Conservation (phyloP, 2,329 filamentous ascomycete species). For the Phaeoacremonium minimum region DNA sequence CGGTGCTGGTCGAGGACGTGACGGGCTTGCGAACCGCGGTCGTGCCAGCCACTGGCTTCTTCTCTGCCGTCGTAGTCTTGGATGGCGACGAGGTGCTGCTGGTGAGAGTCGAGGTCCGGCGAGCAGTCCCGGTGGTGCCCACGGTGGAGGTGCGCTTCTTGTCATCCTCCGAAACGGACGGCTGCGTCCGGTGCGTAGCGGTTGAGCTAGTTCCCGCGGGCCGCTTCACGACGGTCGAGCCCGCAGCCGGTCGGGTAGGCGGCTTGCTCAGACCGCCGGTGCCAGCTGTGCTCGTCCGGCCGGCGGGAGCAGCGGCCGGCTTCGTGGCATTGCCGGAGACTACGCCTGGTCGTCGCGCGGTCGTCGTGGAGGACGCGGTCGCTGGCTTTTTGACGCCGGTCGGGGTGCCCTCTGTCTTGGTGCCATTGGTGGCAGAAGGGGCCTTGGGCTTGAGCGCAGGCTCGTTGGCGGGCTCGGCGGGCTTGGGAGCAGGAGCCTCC, state of each 20-base stretch:
- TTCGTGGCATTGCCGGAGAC: constrained; percentile 20
- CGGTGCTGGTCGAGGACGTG: constrained; percentile 22
- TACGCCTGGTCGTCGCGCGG: constrained; percentile 16
- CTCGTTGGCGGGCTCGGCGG: constrained; percentile 1
- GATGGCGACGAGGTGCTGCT: constrained; percentile 16
- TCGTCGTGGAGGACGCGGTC: constrained; percentile 13
- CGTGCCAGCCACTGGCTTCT: constrained; percentile 15
- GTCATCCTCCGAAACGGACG: constrained; percentile 30
- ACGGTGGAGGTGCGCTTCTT: constrained; percentile 22
- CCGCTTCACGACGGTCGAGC: constrained; percentile 20
- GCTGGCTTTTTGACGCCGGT: constrained; percentile 13
- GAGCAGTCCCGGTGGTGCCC: constrained; percentile 12
- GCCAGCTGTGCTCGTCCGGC: constrained; percentile 18
- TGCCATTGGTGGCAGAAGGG: constrained; percentile 4
- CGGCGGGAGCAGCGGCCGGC: constrained; percentile 18
- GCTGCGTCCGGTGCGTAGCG: constrained; percentile 21
- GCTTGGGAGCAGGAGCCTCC: constrained; percentile 13
- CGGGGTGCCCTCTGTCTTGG: constrained; percentile 13
- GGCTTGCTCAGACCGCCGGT: constrained; percentile 22
- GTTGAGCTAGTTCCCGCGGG: constrained; percentile 23
- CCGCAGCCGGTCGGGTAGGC: constrained; percentile 19
- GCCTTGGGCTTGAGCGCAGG: constrained; percentile 7
- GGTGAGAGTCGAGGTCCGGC: constrained; percentile 25
- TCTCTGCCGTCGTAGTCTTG: constrained; percentile 16
- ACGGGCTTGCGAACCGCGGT: constrained; percentile 28